Evolutionary conservation across 257 asterid genomes (phyloP).

Genomic region (Primulina tabacum): DNA sequence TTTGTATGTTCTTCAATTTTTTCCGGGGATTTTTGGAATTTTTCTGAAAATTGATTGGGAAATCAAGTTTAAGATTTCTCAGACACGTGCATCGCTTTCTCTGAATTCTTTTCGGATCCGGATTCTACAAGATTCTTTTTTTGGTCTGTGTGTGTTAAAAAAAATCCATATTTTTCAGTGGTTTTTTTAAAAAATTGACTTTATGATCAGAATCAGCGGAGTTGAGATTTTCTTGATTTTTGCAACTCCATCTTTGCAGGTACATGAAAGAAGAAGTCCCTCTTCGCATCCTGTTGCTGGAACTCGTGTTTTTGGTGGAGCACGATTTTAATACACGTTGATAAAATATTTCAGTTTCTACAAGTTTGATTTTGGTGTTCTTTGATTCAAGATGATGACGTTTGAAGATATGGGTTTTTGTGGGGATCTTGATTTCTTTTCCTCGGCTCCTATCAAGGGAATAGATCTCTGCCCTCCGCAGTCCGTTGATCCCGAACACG

Average conservation of each 20-base stretch:
- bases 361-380: background rate
- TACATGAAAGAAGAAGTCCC: background rate
- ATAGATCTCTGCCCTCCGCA: conserved; percentile 7
- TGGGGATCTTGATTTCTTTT: conserved; percentile 27
- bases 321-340: background rate
- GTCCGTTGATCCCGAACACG: conserved; percentile 6
- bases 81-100: background rate
- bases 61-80: background rate
- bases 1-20: background rate
- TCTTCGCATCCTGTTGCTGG: background rate
- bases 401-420: conserved; percentile 25
- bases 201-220: background rate
- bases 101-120: background rate
- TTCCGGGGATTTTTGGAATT: background rate
- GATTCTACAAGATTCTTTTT: too few species aligned
- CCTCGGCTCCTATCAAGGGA: conserved; percentile 18
- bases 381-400: conserved; percentile 23
- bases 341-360: background rate
- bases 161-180: background rate
- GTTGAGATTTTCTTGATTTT: too few species aligned
- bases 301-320: background rate
- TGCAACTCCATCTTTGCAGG: background rate
- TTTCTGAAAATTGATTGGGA: background rate
- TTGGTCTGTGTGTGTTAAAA: background rate
- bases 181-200: background rate